Conservation (phyloP, 352 stramenopile species). For the Pythium rhizo-oryzae region DNA sequence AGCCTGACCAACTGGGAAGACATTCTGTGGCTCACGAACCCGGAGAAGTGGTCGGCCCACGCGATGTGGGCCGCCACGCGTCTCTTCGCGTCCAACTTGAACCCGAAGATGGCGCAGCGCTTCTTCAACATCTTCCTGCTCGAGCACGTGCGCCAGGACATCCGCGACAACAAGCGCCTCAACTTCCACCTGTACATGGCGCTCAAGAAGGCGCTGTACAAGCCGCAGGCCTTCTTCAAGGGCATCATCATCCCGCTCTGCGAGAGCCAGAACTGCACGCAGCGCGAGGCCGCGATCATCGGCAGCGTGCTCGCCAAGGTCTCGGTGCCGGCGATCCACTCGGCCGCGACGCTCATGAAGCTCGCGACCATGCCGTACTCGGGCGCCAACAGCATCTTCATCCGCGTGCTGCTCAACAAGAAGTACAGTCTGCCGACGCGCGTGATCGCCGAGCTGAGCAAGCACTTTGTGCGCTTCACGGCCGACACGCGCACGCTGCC, state of each 20-base stretch:
- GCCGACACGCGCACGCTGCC: slow-evolving; percentile 88
- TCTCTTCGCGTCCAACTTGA: slow-evolving; percentile 99
- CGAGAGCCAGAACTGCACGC: slow-evolving; percentile 94
- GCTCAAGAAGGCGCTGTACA: slow-evolving; percentile 99
- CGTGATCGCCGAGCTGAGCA: slow-evolving; percentile 96
- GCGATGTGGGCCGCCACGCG: slow-evolving; percentile 97
- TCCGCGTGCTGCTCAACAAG: slow-evolving; percentile 99
- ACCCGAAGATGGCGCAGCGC: slow-evolving; percentile 98
- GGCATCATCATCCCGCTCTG: slow-evolving; percentile 98
- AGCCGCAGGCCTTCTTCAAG: slow-evolving; percentile 99
- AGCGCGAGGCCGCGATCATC: slow-evolving; percentile 98
- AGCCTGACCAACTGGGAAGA: slow-evolving; percentile 99
- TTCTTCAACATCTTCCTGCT: slow-evolving; percentile 99
- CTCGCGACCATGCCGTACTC: slow-evolving; percentile 97
- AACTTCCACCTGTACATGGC: slow-evolving; percentile 99
- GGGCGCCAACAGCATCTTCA: slow-evolving; percentile 98
- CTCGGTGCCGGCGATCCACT: slow-evolving; percentile 99
- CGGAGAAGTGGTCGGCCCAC: slow-evolving; percentile 98
- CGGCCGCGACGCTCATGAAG: slow-evolving; percentile 98
- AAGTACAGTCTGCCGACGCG: slow-evolving; percentile 99
- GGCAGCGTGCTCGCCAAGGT: slow-evolving; percentile 97
- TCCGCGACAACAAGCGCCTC: slow-evolving; percentile 96
- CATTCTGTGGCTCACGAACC: slow-evolving; percentile 97
- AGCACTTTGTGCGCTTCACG: slow-evolving; percentile 96
- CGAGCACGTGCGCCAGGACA: slow-evolving; percentile 97